phyloP scores from a whole-genome alignment of 331 rosid species.

The Arachis monticola region DNA sequence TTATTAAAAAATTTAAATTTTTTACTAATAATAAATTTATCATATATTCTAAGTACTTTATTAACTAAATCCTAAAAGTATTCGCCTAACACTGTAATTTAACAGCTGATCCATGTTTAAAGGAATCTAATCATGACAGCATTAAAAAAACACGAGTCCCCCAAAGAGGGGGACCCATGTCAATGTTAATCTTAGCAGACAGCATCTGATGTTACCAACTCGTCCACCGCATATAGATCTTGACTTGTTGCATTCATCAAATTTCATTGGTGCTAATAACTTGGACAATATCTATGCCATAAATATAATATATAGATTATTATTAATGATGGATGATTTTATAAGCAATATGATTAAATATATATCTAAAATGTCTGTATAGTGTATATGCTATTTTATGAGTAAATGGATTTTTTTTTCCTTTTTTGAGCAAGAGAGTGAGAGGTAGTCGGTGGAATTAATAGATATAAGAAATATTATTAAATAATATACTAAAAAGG shows the following conservation, averaged over 20 bases:
- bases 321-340: neutral
- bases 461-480: too few relatives aligned
- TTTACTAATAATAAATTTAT: too few relatives aligned
- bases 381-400: neutral
- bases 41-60: too few relatives aligned
- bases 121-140: neutral
- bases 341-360: neutral
- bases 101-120: neutral
- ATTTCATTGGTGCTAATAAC: neutral
- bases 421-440: too few relatives aligned
- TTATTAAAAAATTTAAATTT: too few relatives aligned
- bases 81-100: neutral
- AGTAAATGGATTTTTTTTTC: neutral
- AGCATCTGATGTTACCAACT: constrained; percentile 1
- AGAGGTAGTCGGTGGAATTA: too few relatives aligned
- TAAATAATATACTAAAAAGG: too few relatives aligned
- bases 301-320: too few relatives aligned
- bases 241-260: neutral
- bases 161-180: neutral
- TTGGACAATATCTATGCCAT: neutral
- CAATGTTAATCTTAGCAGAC: neutral
- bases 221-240: neutral
- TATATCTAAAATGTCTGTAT: too few relatives aligned
- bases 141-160: neutral
- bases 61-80: too few relatives aligned